Evolutionary conservation across 1,284 basidiomycete genomes (phyloP), one percentile per base, ranked within the genome.

Genomic region (Pyrrhoderma lamaoense): DNA sequence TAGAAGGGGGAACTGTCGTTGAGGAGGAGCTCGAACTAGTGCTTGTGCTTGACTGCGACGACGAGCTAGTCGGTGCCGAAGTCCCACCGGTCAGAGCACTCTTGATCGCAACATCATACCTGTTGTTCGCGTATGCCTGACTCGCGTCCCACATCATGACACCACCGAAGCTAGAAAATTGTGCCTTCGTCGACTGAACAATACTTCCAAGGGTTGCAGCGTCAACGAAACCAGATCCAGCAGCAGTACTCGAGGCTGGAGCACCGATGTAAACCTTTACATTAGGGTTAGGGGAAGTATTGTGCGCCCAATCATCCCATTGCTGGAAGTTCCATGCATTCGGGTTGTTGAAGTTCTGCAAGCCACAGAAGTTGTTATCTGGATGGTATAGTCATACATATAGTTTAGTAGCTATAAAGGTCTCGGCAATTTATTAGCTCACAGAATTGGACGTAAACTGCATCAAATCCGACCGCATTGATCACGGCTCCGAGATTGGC

Each of bases 71-170:
- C 2, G 51, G 21, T 3, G 58, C 45, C 18, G 61, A 7, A 59
- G 65, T 11, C 27, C 65, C 66, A 25, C 60, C 62, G 1, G 66
- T 63, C 27, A 84, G 66, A 18, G 70, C 71, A 47, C 67, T 67
- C 67, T 84, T 85, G 57, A 74, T 67, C 2, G 74, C 70, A 19
- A 64, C 49, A 56, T 80, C 79, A 56, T 67, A 82, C 45, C 77
- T 67, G 22, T 62, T 63, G 57, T 82, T 82, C 9, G 68, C 79
- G 52, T 75, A 75, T 2, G 80, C 79, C 60, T 80, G 76, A 2
- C 77, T 80, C 0, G 71, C 75, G 57, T 83, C 80, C 81, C 80
- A 75, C 45, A 83, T 67, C 82, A 85, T 85, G 19, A 81, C 69
- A 27, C 82, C 82, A 5, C 82, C 82, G 60, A 85, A 85, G 19